Conservation (phyloP, 106 monocot genomes). For the Acanthochlamys bracteata region DNA sequence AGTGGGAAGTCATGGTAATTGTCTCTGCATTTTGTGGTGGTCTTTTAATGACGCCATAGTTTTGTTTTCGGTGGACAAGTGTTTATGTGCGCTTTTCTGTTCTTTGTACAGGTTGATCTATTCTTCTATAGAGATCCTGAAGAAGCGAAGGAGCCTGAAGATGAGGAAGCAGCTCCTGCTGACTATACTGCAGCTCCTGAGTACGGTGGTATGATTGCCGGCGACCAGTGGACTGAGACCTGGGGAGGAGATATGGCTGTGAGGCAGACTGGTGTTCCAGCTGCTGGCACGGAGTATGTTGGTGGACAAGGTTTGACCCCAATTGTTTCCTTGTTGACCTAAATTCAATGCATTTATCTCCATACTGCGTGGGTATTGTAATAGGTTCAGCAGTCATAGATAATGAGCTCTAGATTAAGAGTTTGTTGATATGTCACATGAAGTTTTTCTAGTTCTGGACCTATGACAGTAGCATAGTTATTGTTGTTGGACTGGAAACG, state of each 20-base stretch:
- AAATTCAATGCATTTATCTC: conserved; percentile 4
- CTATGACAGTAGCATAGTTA: no score
- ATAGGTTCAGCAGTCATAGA: not conserved
- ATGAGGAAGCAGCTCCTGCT: conserved; percentile 36
- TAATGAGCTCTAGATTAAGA: no score
- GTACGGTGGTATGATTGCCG: conserved; percentile 15
- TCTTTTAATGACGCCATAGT: not conserved
- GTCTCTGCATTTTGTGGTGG: not conserved
- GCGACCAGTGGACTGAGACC: conserved; percentile 18
- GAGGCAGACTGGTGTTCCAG: not conserved
- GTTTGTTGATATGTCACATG: no score
- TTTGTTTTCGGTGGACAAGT: not conserved
- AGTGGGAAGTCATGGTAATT: conserved; percentile 66
- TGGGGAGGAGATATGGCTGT: conserved; percentile 1
- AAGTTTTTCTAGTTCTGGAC: no score
- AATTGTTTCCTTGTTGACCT: no score
- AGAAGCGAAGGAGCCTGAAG: conserved; percentile 70
- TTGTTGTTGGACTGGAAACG: no score
- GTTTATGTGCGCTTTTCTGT: not conserved
- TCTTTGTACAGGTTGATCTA: conserved; percentile 54
- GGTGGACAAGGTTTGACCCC: conserved; percentile 19
- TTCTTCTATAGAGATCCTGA: conserved; percentile 86
- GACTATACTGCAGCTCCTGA: conserved; percentile 45
- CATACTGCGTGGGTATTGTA: not conserved
- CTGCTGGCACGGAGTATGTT: conserved; percentile 21